These are phyloP conservation scores for Daldinia concentrica DNA, from an alignment of 495 filamentous ascomycete species.

Conservation along the genomic window DNA sequence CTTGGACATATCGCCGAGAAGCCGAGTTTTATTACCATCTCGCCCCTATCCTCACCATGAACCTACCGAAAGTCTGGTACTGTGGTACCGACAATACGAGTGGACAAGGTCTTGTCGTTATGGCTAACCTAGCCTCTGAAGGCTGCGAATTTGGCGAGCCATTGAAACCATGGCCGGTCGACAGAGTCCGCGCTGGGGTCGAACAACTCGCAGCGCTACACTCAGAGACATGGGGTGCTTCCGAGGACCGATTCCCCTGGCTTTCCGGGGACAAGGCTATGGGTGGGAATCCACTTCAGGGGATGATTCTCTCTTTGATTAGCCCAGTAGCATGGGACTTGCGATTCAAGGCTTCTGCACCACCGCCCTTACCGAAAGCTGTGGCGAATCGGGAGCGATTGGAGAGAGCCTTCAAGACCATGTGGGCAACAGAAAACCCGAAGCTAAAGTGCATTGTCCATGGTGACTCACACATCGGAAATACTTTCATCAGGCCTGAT, in stretches of 20 bases:
- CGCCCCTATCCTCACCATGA: conserved; percentile 10
- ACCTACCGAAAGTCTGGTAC: conserved; percentile 18
- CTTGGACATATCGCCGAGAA: conserved; percentile 23
- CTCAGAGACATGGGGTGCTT: conserved; percentile 20
- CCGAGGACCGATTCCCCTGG: conserved; percentile 18
- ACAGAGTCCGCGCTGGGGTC: conserved; percentile 21
- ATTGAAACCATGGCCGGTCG: conserved; percentile 15
- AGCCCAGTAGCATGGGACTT: conserved; percentile 6
- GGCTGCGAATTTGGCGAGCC: conserved; percentile 17
- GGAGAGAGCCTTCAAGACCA: conserved; percentile 16
- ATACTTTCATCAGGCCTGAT: conserved; percentile 21
- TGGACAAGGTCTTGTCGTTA: conserved; percentile 18
- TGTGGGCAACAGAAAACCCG: conserved; percentile 24
- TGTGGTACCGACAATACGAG: conserved; percentile 6
- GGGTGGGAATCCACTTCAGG: conserved; percentile 18
- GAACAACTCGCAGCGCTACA: conserved; percentile 20
- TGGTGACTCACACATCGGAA: conserved; percentile 21
- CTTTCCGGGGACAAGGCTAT: conserved; percentile 12
- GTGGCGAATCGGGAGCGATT: conserved; percentile 16
- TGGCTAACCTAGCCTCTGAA: conserved; percentile 5
- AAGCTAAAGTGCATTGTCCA: conserved; percentile 14
- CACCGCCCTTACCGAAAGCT: conserved; percentile 11
- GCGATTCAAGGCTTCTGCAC: conserved; percentile 7
- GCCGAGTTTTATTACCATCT: conserved; percentile 19
- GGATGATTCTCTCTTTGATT: conserved; percentile 11